These are phyloP conservation scores for Waitea zeae DNA, from an alignment of 1,284 basidiomycete genomes.

Conservation along the genomic window DNA sequence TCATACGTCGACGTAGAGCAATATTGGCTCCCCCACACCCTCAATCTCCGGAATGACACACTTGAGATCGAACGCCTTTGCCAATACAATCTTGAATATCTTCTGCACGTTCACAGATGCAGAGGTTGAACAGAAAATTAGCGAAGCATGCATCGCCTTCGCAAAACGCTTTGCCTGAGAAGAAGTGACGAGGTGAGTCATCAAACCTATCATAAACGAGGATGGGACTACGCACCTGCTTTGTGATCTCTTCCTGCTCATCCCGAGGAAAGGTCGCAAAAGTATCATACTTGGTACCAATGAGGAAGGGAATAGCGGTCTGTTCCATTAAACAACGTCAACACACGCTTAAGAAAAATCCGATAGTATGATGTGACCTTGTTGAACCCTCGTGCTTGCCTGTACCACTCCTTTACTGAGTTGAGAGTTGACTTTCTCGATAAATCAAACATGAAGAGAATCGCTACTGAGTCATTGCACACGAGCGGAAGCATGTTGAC, in stretches of 20 bases:
- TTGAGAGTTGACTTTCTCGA: conserved; percentile 94
- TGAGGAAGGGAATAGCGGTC: conserved; percentile 92
- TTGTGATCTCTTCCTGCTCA: conserved; percentile 97
- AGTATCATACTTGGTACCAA: conserved; percentile 96
- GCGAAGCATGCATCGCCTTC: conserved; percentile 93
- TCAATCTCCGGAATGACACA: conserved; percentile 96
- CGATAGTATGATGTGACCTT: conserved; percentile 74
- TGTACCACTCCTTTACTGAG: conserved; percentile 98
- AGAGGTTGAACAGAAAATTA: conserved; percentile 96
- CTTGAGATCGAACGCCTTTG: conserved; percentile 82
- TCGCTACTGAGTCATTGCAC: conserved; percentile 96
- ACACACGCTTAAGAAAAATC: conserved; percentile 1
- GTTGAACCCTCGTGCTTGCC: conserved; percentile 95
- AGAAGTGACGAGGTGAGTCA: conserved; percentile 3
- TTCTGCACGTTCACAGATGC: conserved; percentile 99
- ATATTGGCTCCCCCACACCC: conserved; percentile 81
- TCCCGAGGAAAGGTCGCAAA: conserved; percentile 92
- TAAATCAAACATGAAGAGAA: conserved; percentile 99
- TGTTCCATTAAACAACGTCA: conserved; percentile 14
- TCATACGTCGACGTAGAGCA: conserved; percentile 85
- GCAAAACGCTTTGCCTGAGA: conserved; percentile 83
- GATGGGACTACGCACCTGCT: conserved; percentile 42
- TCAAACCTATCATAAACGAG: conserved; percentile 6
- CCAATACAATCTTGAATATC: conserved; percentile 94
- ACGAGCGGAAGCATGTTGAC: conserved; percentile 98